phyloP scores from a whole-genome alignment of 306 rosid species.

The Leucaena leucocephala region DNA sequence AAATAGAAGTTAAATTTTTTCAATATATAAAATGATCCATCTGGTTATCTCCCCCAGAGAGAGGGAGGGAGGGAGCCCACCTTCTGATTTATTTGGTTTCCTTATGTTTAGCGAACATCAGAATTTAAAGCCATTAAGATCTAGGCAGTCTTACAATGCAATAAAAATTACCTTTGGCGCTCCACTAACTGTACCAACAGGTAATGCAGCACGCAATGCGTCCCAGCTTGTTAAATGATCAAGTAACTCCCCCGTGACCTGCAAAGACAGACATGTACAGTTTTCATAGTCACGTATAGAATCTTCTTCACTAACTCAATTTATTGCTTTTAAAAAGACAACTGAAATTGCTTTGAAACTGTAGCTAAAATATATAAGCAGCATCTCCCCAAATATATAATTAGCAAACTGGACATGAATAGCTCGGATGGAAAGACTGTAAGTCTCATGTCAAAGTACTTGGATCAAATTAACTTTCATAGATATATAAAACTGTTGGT shows the following conservation, averaged over 20 bases:
- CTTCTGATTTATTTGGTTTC: neutral
- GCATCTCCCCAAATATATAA: neutral
- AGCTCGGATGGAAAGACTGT: neutral
- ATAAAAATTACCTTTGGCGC: slow-evolving; percentile 80
- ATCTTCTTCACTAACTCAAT: slow-evolving; percentile 9
- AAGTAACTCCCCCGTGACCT: slow-evolving; percentile 88
- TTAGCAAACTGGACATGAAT: neutral
- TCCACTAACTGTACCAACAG: slow-evolving; percentile 99
- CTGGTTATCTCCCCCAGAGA: neutral
- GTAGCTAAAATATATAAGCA: neutral
- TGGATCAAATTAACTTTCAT: neutral
- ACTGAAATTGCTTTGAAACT: neutral
- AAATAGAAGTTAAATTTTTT: neutral
- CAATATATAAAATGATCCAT: neutral
- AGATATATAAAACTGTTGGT: neutral
- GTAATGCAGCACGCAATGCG: slow-evolving; percentile 85
- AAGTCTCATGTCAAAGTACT: neutral
- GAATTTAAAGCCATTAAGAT: slow-evolving; percentile 20
- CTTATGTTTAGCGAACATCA: neutral
- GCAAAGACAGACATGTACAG: slow-evolving; percentile 28
- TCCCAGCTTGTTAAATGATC: slow-evolving; percentile 90
- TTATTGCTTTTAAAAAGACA: slow-evolving; percentile 1
- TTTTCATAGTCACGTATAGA: slow-evolving; percentile 14
- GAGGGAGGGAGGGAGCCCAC: neutral
- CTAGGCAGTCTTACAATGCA: neutral